phyloP scores from a whole-genome alignment of 345 rosid genomes.

The Anacardium occidentale region DNA sequence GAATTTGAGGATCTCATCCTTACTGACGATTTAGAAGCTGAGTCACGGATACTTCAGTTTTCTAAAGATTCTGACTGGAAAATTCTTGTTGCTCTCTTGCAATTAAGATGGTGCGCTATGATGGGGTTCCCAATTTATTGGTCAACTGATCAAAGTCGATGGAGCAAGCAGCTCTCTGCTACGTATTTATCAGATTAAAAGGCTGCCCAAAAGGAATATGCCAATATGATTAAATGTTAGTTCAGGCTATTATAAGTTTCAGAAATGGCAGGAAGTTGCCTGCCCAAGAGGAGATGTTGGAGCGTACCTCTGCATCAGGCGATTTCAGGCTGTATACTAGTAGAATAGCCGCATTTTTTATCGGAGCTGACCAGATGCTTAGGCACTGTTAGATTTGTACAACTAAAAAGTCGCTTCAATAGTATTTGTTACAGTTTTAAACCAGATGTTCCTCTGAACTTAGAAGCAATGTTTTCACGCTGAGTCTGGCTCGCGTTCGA shows the following conservation, averaged over 20 bases:
- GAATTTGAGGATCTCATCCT: slow-evolving; percentile 49
- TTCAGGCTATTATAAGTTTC: neutral
- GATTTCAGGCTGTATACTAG: neutral
- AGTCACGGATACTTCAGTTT: slow-evolving; percentile 43
- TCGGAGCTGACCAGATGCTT: neutral
- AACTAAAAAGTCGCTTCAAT: neutral
- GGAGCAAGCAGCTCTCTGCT: slow-evolving; percentile 57
- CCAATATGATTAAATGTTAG: neutral
- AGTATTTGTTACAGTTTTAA: too few species aligned
- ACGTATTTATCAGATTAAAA: neutral
- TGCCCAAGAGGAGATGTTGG: neutral
- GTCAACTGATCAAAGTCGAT: slow-evolving; percentile 58
- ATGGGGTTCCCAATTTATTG: slow-evolving; percentile 49
- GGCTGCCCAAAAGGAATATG: neutral
- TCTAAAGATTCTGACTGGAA: slow-evolving; percentile 41
- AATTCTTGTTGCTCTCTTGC: slow-evolving; percentile 52
- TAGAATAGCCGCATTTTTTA: neutral
- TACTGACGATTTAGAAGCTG: slow-evolving; percentile 58
- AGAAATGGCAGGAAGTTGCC: neutral
- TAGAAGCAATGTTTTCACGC: too few species aligned
- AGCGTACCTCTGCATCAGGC: neutral
- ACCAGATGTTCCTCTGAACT: too few species aligned
- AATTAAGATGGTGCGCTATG: slow-evolving; percentile 77
- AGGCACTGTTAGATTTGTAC: too few species aligned
- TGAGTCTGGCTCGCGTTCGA: too few species aligned